A percentile compares a stretch with the other conserved stretches of the same genome.
These are phyloP conservation scores for Parachaetomium inaequale DNA, from an alignment of 495 filamentous ascomycete genomes.

Conservation along the genomic window DNA sequence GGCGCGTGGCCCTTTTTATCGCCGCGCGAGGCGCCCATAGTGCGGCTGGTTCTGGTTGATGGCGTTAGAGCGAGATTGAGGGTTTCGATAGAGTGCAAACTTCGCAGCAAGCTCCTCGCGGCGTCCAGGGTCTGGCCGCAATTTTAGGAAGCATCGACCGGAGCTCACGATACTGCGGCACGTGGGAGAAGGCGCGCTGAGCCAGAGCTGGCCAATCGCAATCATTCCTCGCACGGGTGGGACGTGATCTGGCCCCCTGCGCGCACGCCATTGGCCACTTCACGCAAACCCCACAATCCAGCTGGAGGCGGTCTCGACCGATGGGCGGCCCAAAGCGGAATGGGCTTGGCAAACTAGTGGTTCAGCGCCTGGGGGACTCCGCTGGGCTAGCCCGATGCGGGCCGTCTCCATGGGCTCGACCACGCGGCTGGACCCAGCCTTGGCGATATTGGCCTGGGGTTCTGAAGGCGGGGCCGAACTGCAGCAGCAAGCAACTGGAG, in stretches of 20 bases:
- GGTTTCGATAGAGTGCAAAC: conserved; percentile 8
- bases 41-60: background rate
- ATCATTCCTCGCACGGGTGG: too few relatives aligned
- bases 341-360: conserved; percentile 5
- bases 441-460: too few relatives aligned
- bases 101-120: background rate
- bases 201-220: too few relatives aligned
- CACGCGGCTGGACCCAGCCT: too few relatives aligned
- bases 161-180: background rate
- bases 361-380: background rate
- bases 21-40: background rate
- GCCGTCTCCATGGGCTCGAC: too few relatives aligned
- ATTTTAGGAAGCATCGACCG: background rate
- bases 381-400: too few relatives aligned
- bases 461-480: too few relatives aligned
- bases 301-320: background rate
- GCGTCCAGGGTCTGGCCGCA: background rate
- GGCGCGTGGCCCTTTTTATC: background rate
- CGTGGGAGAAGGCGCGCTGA: background rate
- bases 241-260: too few relatives aligned
- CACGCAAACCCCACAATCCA: background rate
- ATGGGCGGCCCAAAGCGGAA: background rate
- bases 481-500: too few relatives aligned
- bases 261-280: too few relatives aligned
- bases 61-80: conserved; percentile 1